Percentiles rank a stretch among this genome's conserved stretches.
Evolutionary conservation across 768 basidiomycete species (phyloP).

Genomic region (Macrolepiota albuminosa): DNA sequence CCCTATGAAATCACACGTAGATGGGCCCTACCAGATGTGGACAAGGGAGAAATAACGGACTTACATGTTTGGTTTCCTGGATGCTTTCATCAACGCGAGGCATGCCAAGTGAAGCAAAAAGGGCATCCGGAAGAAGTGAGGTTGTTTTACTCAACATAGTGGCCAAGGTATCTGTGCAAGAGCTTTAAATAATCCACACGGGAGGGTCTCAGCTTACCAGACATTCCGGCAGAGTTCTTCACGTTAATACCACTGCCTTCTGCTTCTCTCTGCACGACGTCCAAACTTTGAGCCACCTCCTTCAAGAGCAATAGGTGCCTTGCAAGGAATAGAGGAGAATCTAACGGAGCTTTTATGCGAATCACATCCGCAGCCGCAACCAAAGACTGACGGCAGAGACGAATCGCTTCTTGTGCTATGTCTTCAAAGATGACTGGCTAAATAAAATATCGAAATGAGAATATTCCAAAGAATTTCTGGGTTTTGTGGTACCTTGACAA

Average conservation of each 20-base stretch:
- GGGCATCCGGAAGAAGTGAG: slow-evolving; percentile 56
- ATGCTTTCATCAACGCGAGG: slow-evolving; percentile 57
- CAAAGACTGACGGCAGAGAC: slow-evolving; percentile 78
- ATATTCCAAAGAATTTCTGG: neutral
- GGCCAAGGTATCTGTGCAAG: slow-evolving; percentile 45
- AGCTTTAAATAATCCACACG: neutral
- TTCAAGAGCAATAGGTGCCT: slow-evolving; percentile 89
- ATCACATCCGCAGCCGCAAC: slow-evolving; percentile 67
- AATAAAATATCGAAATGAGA: neutral
- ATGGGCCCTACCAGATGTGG: neutral
- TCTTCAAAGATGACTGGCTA: slow-evolving; percentile 96
- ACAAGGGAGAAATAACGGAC: slow-evolving; percentile 13
- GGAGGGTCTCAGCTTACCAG: slow-evolving; percentile 34
- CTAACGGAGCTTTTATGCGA: slow-evolving; percentile 47
- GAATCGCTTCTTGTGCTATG: slow-evolving; percentile 90
- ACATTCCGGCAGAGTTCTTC: slow-evolving; percentile 46
- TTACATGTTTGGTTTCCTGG: slow-evolving; percentile 68
- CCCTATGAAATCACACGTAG: slow-evolving; percentile 41
- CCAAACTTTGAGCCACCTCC: slow-evolving; percentile 78
- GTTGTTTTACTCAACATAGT: slow-evolving; percentile 59
- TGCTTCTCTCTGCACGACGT: slow-evolving; percentile 47
- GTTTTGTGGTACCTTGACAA: slow-evolving; percentile 67
- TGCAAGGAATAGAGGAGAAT: slow-evolving; percentile 84
- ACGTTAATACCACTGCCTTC: slow-evolving; percentile 27
- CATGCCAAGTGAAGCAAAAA: slow-evolving; percentile 70